Evolutionary conservation across 1,284 basidiomycete genomes (phyloP).

Genomic region (Vanrija sp.): DNA sequence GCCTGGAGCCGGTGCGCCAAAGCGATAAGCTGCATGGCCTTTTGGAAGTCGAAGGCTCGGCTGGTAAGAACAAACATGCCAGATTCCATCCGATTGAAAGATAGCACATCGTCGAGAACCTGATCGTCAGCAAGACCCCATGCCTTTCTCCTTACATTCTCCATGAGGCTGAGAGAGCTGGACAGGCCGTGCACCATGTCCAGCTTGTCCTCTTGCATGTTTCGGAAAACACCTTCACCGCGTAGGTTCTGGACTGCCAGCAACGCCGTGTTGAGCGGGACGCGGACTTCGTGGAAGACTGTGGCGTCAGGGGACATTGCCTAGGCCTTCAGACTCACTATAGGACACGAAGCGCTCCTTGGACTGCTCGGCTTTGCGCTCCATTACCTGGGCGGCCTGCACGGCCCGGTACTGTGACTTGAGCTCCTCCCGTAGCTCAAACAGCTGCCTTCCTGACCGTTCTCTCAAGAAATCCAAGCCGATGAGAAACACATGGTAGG

Average conservation of each 20-base stretch:
- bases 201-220: conserved; percentile 25
- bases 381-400: conserved; percentile 78
- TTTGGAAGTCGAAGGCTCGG: conserved; percentile 76
- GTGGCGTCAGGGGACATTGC: background rate
- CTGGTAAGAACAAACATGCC: conserved; percentile 40
- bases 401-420: conserved; percentile 69
- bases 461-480: conserved; percentile 45
- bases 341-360: conserved; percentile 75
- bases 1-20: conserved; percentile 71
- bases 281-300: conserved; percentile 64
- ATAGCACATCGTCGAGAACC: conserved; percentile 79
- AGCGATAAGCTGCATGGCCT: conserved; percentile 73
- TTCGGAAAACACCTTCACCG: no score
- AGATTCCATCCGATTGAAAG: conserved; percentile 51
- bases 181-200: conserved; percentile 56
- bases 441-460: conserved; percentile 60
- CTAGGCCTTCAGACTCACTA: conserved; percentile 53
- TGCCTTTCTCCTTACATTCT: conserved; percentile 29
- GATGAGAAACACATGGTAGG: conserved; percentile 47
- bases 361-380: conserved; percentile 71
- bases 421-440: conserved; percentile 63
- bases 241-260: conserved; percentile 87
- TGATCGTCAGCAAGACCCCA: background rate
- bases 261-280: conserved; percentile 83
- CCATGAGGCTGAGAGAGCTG: conserved; percentile 75